phyloP scores from a whole-genome alignment of 495 filamentous ascomycete species.

The Penicillium chermesinum region DNA sequence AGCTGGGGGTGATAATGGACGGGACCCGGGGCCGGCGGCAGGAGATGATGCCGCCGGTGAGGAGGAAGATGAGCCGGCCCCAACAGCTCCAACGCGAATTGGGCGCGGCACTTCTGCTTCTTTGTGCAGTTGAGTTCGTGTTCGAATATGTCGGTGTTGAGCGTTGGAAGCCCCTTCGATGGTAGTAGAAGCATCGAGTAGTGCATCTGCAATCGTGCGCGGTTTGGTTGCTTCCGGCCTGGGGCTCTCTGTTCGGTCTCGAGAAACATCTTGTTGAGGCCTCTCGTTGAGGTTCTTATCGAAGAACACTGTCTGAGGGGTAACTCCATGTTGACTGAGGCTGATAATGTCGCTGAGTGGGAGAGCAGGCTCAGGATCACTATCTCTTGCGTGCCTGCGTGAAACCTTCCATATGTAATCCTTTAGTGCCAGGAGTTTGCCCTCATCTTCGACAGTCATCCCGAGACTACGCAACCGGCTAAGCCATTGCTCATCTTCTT shows the following conservation, averaged over 20 bases:
- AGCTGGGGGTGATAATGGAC: conserved; percentile 36
- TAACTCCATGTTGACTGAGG: conserved; percentile 65
- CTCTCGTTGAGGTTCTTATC: conserved; percentile 58
- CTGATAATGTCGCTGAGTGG: conserved; percentile 63
- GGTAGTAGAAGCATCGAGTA: conserved; percentile 87
- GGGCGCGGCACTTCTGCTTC: conserved; percentile 27
- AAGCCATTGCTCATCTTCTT: conserved; percentile 98
- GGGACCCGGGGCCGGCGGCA: conserved; percentile 29
- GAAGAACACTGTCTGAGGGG: conserved; percentile 86
- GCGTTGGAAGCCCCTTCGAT: conserved; percentile 64
- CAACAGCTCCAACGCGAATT: conserved; percentile 18
- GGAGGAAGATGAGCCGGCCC: conserved; percentile 27
- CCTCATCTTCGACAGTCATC: conserved; percentile 78
- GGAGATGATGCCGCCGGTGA: conserved; percentile 40
- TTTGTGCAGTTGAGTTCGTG: conserved; percentile 41
- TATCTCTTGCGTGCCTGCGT: conserved; percentile 57
- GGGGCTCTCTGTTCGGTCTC: conserved; percentile 20
- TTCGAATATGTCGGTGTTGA: conserved; percentile 51
- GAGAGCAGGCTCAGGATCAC: conserved; percentile 27
- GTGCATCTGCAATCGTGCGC: conserved; percentile 81
- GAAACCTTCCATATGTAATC: conserved; percentile 91
- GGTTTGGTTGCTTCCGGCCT: conserved; percentile 40
- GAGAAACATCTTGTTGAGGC: conserved; percentile 35
- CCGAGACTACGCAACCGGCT: conserved; percentile 74
- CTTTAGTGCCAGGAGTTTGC: conserved; percentile 77